Evolutionary conservation across 2,329 filamentous ascomycete genomes (phyloP), one percentile per base, ranked within the genome.

Genomic region (Beauveria bassiana): DNA sequence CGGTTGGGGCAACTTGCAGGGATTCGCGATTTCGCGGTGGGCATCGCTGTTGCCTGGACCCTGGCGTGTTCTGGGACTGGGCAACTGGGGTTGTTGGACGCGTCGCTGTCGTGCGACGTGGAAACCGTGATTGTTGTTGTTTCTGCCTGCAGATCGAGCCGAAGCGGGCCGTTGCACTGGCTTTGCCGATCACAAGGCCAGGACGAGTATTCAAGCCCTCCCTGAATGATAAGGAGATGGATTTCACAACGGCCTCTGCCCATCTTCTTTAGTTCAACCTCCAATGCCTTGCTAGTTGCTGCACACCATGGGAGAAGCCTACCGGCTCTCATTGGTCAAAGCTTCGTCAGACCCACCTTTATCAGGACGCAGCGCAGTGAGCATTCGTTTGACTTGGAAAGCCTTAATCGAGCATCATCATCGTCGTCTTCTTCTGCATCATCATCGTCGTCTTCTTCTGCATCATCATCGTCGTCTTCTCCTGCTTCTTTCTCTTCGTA

Each of bases 1-100:
- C 64, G 62, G 59, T 67, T 70, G 55, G 20, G 31, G 34, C 18
- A 55, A 50, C 3, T 24, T 55, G 59, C 59, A 61, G 20, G 51
- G 51, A 42, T 55, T 54, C 59, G 50, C 59, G 59, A 42, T n/a
- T 18, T 61, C 8, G 43, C 18, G 43, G 51, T 28, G 24, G 54
- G 12, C 34, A 10, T 38, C 34, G 34, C 34, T 34, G 34, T 24
- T 34, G 18, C 18, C 14, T 50, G 45, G 45, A 40, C 43, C 31
- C 28, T 49, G 31, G 14, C 34, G 34, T 38, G 34, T 38, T 38
- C 14, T 12, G 34, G 31, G 22, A 22, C 22, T 22, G 22, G 22
- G 22, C 2, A 22, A 34, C 10, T 5, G 12, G 12, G 31, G 12
- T 34, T 16, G 2, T 38, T 40, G 55, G 28, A 58, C 55, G 55